Evolutionary conservation across 169 alveolate species (phyloP).

Genomic region (Plasmodium falciparum): DNA sequence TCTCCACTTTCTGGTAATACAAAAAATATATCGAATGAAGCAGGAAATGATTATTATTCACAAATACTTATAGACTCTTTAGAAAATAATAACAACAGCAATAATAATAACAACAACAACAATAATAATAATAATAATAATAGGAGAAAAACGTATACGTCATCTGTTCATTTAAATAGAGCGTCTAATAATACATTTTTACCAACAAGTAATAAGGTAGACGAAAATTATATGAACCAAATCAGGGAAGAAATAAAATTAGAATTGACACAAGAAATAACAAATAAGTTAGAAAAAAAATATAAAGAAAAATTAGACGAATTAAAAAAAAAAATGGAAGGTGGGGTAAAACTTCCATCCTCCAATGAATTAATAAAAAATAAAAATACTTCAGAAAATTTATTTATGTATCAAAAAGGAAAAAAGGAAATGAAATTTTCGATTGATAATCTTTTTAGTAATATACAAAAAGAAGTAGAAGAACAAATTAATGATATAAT

Average conservation of each 20-base stretch:
- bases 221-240: conserved; percentile 13
- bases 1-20: neutral
- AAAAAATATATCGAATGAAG: conserved; percentile 21
- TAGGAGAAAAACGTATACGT: neutral
- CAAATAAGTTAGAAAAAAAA: conserved; percentile 50
- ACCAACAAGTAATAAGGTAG: no score
- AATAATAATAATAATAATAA: neutral
- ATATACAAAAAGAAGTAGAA: conserved; percentile 20
- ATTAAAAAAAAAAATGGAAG: conserved; percentile 6
- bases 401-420: neutral
- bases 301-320: conserved; percentile 42
- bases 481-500: conserved; percentile 63
- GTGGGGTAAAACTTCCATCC: no score
- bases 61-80: neutral
- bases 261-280: conserved; percentile 47
- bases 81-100: neutral
- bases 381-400: conserved; percentile 3
- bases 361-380: no score
- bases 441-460: conserved; percentile 16
- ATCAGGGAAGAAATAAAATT: conserved; percentile 37
- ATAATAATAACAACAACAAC: no score
- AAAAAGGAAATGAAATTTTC: conserved; percentile 8
- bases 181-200: neutral
- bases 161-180: neutral
- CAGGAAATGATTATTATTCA: conserved; percentile 1